Percentiles rank a stretch among this genome's conserved stretches.
These are phyloP conservation scores for Cenchrus fungigraminus DNA, from an alignment of 176 grass and related monocot genomes.

Conservation along the genomic window DNA sequence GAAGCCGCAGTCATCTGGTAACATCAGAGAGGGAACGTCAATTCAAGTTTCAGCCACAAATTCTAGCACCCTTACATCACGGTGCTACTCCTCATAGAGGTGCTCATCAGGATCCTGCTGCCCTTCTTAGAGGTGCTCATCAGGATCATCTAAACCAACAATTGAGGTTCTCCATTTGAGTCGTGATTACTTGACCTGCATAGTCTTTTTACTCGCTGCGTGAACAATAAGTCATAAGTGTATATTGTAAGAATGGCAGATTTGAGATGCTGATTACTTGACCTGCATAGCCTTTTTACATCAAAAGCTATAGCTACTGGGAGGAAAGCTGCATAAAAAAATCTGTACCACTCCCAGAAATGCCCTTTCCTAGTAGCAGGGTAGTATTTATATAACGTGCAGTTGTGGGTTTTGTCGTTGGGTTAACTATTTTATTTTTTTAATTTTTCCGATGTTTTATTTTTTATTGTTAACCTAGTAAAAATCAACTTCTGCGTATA, in stretches of 20 bases:
- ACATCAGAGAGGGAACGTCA: constrained; percentile 22
- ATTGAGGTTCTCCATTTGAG: neutral
- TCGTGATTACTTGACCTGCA: neutral
- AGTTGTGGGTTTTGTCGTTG: neutral
- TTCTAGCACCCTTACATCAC: neutral
- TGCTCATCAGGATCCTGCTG: neutral
- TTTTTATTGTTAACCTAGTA: too few relatives aligned
- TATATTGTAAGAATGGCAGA: neutral
- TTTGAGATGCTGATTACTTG: neutral
- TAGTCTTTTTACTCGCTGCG: neutral
- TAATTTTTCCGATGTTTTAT: too few relatives aligned
- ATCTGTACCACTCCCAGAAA: neutral
- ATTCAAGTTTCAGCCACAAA: constrained; percentile 32
- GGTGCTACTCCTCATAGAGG: neutral
- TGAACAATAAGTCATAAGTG: constrained; percentile 3
- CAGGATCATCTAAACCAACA: neutral
- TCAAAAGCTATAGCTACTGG: neutral
- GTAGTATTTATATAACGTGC: neutral
- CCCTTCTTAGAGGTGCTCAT: too few relatives aligned
- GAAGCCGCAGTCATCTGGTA: constrained; percentile 18
- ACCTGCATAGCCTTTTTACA: neutral
- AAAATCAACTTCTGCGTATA: neutral
- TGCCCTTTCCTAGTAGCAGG: neutral
- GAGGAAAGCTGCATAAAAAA: neutral
- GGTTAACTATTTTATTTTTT: neutral